Percentiles rank a stretch among this genome's conserved stretches.
phyloP scores from a whole-genome alignment of 2,329 filamentous ascomycete genomes.

The Xylariaceae sp. region DNA sequence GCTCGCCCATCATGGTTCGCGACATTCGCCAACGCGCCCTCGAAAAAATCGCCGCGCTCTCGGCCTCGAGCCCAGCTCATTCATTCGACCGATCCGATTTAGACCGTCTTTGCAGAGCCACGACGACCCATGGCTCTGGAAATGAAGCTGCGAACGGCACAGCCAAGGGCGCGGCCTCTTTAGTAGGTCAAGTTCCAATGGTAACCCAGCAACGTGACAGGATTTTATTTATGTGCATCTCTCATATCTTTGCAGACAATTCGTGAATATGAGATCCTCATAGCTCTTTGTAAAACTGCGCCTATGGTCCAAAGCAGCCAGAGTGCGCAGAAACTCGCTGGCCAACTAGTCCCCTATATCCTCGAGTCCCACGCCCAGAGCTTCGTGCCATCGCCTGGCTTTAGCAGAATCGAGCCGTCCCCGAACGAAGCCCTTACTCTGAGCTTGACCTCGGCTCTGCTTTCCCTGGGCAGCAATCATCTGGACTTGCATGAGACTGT shows the following conservation, averaged over 20 bases:
- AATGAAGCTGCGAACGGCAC: slow-evolving; percentile 47
- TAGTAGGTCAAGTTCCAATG: slow-evolving; percentile 55
- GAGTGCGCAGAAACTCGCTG: slow-evolving; percentile 71
- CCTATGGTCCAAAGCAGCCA: slow-evolving; percentile 64
- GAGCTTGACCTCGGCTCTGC: slow-evolving; percentile 71
- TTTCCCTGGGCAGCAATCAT: slow-evolving; percentile 74
- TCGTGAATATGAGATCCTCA: slow-evolving; percentile 84
- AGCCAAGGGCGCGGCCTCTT: slow-evolving; percentile 36
- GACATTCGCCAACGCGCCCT: slow-evolving; percentile 58
- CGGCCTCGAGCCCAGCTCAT: slow-evolving; percentile 48
- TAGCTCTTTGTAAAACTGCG: slow-evolving; percentile 87
- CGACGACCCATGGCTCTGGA: slow-evolving; percentile 42
- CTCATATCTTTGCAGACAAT: slow-evolving; percentile 55
- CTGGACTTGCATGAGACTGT: slow-evolving; percentile 61
- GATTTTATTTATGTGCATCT: neutral
- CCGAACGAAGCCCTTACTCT: slow-evolving; percentile 81
- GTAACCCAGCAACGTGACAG: slow-evolving; percentile 35
- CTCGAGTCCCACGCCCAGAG: slow-evolving; percentile 76
- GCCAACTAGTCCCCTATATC: slow-evolving; percentile 77
- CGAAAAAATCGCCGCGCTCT: slow-evolving; percentile 60
- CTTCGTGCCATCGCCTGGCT: slow-evolving; percentile 74
- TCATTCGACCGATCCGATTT: slow-evolving; percentile 59
- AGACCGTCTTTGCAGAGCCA: slow-evolving; percentile 56
- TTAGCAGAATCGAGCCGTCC: slow-evolving; percentile 76
- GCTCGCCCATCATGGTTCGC: slow-evolving; percentile 39